Evolutionary conservation across 805 yeast genomes (phyloP), one percentile per base, ranked within the genome.

Genomic region (Pichia phayaonensis): DNA sequence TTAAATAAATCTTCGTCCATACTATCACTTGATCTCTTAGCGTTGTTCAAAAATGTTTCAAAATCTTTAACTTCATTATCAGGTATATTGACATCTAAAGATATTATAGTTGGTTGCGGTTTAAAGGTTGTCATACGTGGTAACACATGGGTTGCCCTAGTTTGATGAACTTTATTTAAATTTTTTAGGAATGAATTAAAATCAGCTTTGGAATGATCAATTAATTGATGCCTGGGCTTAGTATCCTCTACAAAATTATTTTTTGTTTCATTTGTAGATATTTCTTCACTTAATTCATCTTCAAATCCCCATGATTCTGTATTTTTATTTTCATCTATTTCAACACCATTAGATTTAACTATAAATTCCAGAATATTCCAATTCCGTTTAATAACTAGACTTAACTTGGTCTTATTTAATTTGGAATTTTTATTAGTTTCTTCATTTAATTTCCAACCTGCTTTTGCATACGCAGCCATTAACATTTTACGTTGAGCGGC

Each of bases 1-100:
- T 80, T 71, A 57, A 77, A 78, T 40, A 68, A 59, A 39, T 68
- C 67, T 51, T 77, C 77, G 38, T 73, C 73, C 31, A 68, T 68
- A 20, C 55, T 45, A 22, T 72, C 72, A 49, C 68, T 69, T 20
- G 66, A 64, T 18, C 61, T 60, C 51, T 76, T 76, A 4, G 81
- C 75, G 8, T 67, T 62, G 42, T 67, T 61, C 38, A 81, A 65
- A 47, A 72, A 77, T 0, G 53, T 55, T 56, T 78, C 77, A 22
- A 80, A 54, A 4, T 56, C 55, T 11, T 58, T 56, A 10, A 53
- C 44, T 15, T 53, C 49, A 12, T 34, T n/a, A 15, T 49, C 54
- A 10, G 43, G 31, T 18, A 27, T 29, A 24, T 48, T 31, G 15
- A 43, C 11, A 23, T 47, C 48, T 22, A 34, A 16, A 3, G 38